These are phyloP conservation scores for Penstemon barbatus DNA, from an alignment of 257 asterid species.

Conservation along the genomic window DNA sequence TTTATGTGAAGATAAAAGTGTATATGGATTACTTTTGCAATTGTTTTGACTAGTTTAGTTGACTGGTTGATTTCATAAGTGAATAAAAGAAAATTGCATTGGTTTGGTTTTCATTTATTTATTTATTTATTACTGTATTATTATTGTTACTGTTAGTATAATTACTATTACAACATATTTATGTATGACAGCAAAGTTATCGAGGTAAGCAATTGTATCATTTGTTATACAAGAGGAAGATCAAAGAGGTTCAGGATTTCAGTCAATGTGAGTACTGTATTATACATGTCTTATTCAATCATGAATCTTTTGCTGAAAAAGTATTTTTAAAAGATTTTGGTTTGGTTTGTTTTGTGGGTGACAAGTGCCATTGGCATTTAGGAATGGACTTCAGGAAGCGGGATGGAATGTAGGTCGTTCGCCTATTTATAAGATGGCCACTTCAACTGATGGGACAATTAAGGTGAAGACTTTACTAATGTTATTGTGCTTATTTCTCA, in stretches of 20 bases:
- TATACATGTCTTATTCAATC: neutral
- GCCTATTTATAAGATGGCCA: conserved; percentile 57
- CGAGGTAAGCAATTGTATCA: conserved; percentile 93
- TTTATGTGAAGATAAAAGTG: neutral
- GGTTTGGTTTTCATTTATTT: neutral
- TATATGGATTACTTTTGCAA: neutral
- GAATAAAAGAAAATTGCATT: no score
- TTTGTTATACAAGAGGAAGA: conserved; percentile 78
- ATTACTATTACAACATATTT: conserved; percentile 9
- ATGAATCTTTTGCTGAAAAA: neutral
- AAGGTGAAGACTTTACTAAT: conserved; percentile 52
- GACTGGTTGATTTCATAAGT: neutral
- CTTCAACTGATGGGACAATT: conserved; percentile 88
- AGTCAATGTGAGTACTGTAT: conserved; percentile 56
- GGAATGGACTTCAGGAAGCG: conserved; percentile 71
- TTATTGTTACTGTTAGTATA: neutral
- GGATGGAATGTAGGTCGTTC: conserved; percentile 93
- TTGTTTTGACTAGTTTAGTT: neutral
- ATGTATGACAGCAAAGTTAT: conserved; percentile 59
- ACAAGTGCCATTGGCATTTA: conserved; percentile 83
- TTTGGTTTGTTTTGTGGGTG: conserved; percentile 22
- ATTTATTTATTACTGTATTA: neutral
- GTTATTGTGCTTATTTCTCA: conserved; percentile 15
- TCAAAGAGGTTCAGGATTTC: conserved; percentile 69
- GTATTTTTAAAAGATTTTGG: conserved; percentile 1